These are phyloP conservation scores for Colletotrichum plurivorum DNA, from an alignment of 2,329 filamentous ascomycete genomes.

Conservation along the genomic window DNA sequence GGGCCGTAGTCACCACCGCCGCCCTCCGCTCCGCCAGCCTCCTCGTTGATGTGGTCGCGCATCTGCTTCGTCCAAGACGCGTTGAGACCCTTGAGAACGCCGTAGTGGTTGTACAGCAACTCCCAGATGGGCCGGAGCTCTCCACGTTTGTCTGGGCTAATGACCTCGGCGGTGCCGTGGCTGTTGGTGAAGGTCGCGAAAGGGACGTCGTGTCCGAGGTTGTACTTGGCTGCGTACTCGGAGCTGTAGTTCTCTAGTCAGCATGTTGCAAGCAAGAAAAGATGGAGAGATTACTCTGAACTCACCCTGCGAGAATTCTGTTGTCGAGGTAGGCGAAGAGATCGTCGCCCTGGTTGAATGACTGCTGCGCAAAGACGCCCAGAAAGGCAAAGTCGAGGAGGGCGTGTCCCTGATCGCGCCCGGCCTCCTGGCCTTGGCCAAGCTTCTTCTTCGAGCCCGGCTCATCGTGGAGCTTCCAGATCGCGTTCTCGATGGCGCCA, in stretches of 20 bases:
- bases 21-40: slow-evolving; percentile 55
- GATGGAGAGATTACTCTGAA: slow-evolving; percentile 2
- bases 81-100: slow-evolving; percentile 52
- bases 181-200: slow-evolving; percentile 56
- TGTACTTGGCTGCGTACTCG: slow-evolving; percentile 58
- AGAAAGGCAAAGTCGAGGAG: slow-evolving; percentile 55
- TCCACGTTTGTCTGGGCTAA: slow-evolving; percentile 50
- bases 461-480: slow-evolving; percentile 49
- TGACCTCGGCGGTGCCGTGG: slow-evolving; percentile 52
- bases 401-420: slow-evolving; percentile 61
- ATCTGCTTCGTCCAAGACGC: slow-evolving; percentile 54
- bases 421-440: slow-evolving; percentile 57
- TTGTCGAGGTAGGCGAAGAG: slow-evolving; percentile 53
- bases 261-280: neutral
- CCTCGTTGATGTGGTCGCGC: slow-evolving; percentile 52
- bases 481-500: slow-evolving; percentile 51
- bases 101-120: slow-evolving; percentile 57
- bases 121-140: slow-evolving; percentile 55
- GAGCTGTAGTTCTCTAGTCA: slow-evolving; percentile 41
- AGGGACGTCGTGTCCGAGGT: slow-evolving; percentile 57
- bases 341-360: slow-evolving; percentile 59
- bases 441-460: slow-evolving; percentile 48
- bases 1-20: slow-evolving; percentile 60
- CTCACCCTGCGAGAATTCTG: slow-evolving; percentile 52
- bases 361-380: slow-evolving; percentile 57